Conservation (phyloP, 352 stramenopile species). For the Phytophthora tubulina region DNA sequence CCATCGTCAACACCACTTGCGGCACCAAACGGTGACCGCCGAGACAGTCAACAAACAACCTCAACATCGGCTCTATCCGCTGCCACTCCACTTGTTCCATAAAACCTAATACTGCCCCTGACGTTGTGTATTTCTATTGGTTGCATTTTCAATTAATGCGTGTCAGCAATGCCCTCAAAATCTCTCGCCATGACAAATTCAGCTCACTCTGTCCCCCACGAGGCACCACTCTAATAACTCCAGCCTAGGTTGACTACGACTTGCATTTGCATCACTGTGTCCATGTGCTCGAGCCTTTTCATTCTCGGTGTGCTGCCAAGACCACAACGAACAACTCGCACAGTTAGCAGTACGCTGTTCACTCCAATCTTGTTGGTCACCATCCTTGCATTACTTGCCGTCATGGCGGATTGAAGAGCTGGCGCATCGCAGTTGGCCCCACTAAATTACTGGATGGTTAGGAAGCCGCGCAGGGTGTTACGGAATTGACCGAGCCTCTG, state of each 20-base stretch:
- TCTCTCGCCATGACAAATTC: constrained; percentile 28
- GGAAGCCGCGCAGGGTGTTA: constrained; percentile 94
- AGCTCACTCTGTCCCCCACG: constrained; percentile 11
- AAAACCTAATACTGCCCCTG: constrained; percentile 27
- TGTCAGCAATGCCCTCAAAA: constrained; percentile 33
- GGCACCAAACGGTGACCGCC: constrained; percentile 8
- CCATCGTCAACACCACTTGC: constrained; percentile 21
- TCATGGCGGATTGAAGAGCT: constrained; percentile 12
- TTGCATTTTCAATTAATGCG: constrained; percentile 39
- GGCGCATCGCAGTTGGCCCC: constrained; percentile 15
- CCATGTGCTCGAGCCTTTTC: background rate
- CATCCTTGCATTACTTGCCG: constrained; percentile 8
- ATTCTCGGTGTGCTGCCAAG: background rate
- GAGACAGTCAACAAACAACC: constrained; percentile 15
- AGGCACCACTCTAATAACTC: constrained; percentile 33
- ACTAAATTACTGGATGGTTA: constrained; percentile 88
- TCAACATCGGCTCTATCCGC: constrained; percentile 15
- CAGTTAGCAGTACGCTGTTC: constrained; percentile 5
- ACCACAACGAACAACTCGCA: constrained; percentile 9
- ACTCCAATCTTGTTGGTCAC: constrained; percentile 11
- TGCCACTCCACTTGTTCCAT: constrained; percentile 35
- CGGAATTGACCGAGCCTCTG: constrained; percentile 98
- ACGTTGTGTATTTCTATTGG: constrained; percentile 44
- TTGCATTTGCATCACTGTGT: background rate
- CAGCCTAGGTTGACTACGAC: constrained; percentile 11